Conservation (phyloP, 2,329 filamentous ascomycete genomes). For the Gnomoniopsis sp. region DNA sequence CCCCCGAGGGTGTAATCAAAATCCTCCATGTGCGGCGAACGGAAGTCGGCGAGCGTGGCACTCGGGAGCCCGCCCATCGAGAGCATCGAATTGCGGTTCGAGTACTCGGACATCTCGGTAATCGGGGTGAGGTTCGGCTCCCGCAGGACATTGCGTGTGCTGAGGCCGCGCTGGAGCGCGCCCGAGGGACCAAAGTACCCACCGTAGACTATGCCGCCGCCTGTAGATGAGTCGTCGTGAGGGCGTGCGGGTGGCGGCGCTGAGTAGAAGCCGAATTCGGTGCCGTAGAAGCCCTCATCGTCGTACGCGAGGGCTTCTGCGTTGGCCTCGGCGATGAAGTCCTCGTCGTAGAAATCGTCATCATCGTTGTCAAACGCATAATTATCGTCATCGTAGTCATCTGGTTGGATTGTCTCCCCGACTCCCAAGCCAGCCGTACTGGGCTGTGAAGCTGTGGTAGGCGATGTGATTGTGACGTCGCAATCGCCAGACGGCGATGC, state of each 20-base stretch:
- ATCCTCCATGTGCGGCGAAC: constrained; percentile 63
- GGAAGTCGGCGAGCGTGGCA: constrained; percentile 34
- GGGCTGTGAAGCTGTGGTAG: constrained; percentile 27
- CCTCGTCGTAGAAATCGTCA: constrained; percentile 77
- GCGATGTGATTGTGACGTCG: constrained; percentile 33
- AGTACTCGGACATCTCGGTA: constrained; percentile 93
- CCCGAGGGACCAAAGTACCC: constrained; percentile 84
- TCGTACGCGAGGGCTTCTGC: constrained; percentile 90
- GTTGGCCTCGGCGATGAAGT: constrained; percentile 92
- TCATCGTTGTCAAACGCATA: constrained; percentile 52
- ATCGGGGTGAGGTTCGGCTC: constrained; percentile 96
- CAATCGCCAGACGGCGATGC: constrained; percentile 31
- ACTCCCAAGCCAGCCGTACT: constrained; percentile 24
- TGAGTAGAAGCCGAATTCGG: constrained; percentile 96
- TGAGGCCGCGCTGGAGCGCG: constrained; percentile 61
- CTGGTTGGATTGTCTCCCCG: constrained; percentile 34
- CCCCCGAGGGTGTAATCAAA: constrained; percentile 66
- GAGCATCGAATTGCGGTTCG: constrained; percentile 87
- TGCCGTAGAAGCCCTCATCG: constrained; percentile 89
- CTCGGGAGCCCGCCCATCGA: constrained; percentile 61
- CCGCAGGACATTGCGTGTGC: constrained; percentile 68
- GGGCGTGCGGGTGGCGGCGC: constrained; percentile 40
- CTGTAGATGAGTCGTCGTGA: constrained; percentile 24
- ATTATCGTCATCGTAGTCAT: constrained; percentile 60
- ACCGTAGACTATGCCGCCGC: constrained; percentile 52